Base-by-base conservation (phyloP, 179 eudicot species). In the Silene coronaria region DNA sequence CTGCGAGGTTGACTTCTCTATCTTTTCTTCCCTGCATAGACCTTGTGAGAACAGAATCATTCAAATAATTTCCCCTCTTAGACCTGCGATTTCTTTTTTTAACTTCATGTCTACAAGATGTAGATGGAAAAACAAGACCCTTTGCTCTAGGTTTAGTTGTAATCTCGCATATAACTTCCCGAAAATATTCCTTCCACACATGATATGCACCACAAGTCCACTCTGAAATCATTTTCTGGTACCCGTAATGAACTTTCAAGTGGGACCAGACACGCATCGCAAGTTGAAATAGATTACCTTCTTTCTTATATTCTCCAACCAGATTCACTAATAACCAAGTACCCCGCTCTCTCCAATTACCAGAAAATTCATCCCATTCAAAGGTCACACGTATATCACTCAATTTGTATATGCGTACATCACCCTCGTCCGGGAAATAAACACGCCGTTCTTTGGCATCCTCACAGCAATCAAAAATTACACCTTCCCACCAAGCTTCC, bases 401-500 rank as follows among this genome's bases (percentile, higher is more conserved):
- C 67, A 84, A 55, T 45, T 73, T 73, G 53, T 77, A 79, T 34
- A 59, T 53, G 46, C 77, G 80, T 57, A 72, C 82, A 78, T 88
- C 89, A 63, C 85, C 91, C 74, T 82, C 82, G 45, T 86, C 91
- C 5, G 91, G 91, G 72, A 86, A 88, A 75, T 74, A 84, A 17
- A 88, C 83, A 53, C 79, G 72, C 8, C 87, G 80, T 72, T 79
- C 85, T 26, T 73, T 27, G 34, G 82, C 83, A 38, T 67, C 80
- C 36, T 80, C 86, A 23, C 86, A 79, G 64, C 42, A 64, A 63
- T 88, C 85, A 81, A 82, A 80, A 70, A 88, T 71, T 24, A 88
- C 82, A 38, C 91, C 91, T 74, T 88, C 91, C 91, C 91, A 88
- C 88, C 88, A 88, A 5, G 85, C 87, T 67, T 82, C 88, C 70